Base-by-base conservation (phyloP, 805 yeast genomes). In the Peterozyma xylosa region DNA sequence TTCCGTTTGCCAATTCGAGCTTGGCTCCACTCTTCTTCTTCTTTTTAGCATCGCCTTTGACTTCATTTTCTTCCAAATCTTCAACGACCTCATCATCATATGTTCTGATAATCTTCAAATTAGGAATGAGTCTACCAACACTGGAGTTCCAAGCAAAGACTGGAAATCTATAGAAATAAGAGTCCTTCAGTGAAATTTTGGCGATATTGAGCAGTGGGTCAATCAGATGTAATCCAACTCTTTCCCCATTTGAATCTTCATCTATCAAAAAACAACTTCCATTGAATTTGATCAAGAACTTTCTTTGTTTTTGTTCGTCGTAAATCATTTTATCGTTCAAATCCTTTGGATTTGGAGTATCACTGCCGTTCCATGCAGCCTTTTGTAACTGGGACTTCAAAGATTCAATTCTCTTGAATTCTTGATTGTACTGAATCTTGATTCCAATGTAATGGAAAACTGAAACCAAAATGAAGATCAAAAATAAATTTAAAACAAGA, bases 1-100 rank as follows among this genome's bases (percentile, higher is more conserved):
- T 79, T 1, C 86, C 86, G 53, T 80, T 80, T 9, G 83, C 82
- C 47, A 80, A 63, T 41, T 68, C 76, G 38, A 65, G 58, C 49
- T 68, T 74, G 45, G 70, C 70, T 9, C 75, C 77, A 41, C 57
- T 60, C 18, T 55, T 63, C 15, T 52, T 54, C 41, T 62, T 59
- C 54, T 64, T 65, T 46, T 58, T 64, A 39, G 52, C 55, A 48
- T 62, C 62, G 36, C 17, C 21, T 10, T 29, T 11, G 34, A 17
- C 18, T 17, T 16, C 15, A 9, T 36, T 18, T 34, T 37, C 35
- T 29, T 36, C 36, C 13, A 52, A 45, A 32, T 53, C 49, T 33
- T 50, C 43, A 30, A 42, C 45, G 2, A 37, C 14, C 18, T 49
- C 49, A 15, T 42, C 42, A 32, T 47, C 48, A 17, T 47, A 5